Conservation (phyloP, 2,329 filamentous ascomycete species). For the Ophioceras dolichostomum region DNA sequence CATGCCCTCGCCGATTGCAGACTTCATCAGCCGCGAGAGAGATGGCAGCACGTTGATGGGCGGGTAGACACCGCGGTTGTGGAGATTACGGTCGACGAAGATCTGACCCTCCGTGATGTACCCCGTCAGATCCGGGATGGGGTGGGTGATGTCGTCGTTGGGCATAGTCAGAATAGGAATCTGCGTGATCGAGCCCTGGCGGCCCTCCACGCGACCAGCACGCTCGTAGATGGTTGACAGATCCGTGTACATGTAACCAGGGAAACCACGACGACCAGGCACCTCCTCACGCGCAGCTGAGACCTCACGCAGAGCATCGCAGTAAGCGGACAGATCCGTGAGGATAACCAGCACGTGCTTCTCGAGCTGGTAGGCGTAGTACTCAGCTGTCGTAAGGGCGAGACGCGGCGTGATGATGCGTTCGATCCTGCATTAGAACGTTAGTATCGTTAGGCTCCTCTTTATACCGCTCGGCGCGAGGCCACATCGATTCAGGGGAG, state of each 20-base stretch:
- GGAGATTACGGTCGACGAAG: conserved; percentile 83
- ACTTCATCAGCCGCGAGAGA: conserved; percentile 99
- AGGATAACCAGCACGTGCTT: conserved; percentile 99
- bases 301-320: conserved; percentile 96
- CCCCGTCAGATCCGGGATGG: conserved; percentile 95
- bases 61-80: conserved; percentile 97
- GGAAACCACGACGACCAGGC: conserved; percentile 96
- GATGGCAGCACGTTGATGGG: conserved; percentile 98
- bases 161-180: conserved; percentile 99
- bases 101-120: conserved; percentile 99
- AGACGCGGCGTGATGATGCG: conserved; percentile 99
- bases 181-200: conserved; percentile 97
- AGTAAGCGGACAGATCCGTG: conserved; percentile 95
- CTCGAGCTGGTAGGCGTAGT: conserved; percentile 99
- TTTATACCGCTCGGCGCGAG: too few species aligned
- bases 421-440: conserved; percentile 57
- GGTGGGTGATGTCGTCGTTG: conserved; percentile 99
- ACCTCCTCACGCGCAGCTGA: conserved; percentile 98
- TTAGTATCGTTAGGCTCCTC: conserved; percentile 6
- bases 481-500: too few species aligned
- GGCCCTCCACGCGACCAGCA: conserved; percentile 90
- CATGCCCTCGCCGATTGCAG: conserved; percentile 93
- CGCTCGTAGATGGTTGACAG: conserved; percentile 99
- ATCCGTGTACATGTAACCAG: conserved; percentile 99
- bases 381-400: conserved; percentile 94